These are phyloP conservation scores for Candida krabiensis DNA, from an alignment of 805 yeast species.

Conservation along the genomic window DNA sequence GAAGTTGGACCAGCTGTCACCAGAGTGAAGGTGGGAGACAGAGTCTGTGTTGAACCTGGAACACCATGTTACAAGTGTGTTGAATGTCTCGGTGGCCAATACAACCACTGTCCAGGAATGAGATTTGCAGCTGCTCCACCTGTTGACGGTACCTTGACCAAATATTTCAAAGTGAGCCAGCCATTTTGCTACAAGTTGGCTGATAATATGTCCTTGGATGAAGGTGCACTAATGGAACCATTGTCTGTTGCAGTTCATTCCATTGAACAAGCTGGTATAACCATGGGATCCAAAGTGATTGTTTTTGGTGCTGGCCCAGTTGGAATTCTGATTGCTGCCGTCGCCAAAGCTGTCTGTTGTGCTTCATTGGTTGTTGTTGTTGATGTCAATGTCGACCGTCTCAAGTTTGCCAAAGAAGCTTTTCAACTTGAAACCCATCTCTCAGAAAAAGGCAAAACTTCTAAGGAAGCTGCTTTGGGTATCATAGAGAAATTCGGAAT, in stretches of 20 bases:
- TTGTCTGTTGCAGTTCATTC: slow-evolving; percentile 64
- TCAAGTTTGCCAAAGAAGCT: slow-evolving; percentile 29
- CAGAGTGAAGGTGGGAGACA: slow-evolving; percentile 49
- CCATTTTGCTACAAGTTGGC: slow-evolving; percentile 27
- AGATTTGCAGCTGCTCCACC: slow-evolving; percentile 39
- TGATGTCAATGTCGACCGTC: slow-evolving; percentile 21
- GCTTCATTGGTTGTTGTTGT: slow-evolving; percentile 12
- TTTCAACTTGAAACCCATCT: slow-evolving; percentile 9
- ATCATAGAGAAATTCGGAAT: slow-evolving; percentile 11
- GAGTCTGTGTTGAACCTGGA: slow-evolving; percentile 63
- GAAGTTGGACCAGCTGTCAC: slow-evolving; percentile 48
- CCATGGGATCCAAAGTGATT: slow-evolving; percentile 34
- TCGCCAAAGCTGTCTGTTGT: slow-evolving; percentile 10
- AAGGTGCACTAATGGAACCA: slow-evolving; percentile 57
- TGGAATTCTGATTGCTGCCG: slow-evolving; percentile 39
- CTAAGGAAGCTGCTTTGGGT: slow-evolving; percentile 22
- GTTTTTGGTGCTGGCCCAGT: slow-evolving; percentile 65
- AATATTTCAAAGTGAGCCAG: slow-evolving; percentile 39
- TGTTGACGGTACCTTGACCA: slow-evolving; percentile 37
- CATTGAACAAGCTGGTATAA: slow-evolving; percentile 44
- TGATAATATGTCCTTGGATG: slow-evolving; percentile 31
- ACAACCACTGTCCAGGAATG: slow-evolving; percentile 42
- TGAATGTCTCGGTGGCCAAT: slow-evolving; percentile 38
- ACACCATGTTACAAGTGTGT: slow-evolving; percentile 49
- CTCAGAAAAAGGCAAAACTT: slow-evolving; percentile 17